These are phyloP conservation scores for Xylaria scruposa DNA, from an alignment of 495 filamentous ascomycete genomes.

Conservation along the genomic window DNA sequence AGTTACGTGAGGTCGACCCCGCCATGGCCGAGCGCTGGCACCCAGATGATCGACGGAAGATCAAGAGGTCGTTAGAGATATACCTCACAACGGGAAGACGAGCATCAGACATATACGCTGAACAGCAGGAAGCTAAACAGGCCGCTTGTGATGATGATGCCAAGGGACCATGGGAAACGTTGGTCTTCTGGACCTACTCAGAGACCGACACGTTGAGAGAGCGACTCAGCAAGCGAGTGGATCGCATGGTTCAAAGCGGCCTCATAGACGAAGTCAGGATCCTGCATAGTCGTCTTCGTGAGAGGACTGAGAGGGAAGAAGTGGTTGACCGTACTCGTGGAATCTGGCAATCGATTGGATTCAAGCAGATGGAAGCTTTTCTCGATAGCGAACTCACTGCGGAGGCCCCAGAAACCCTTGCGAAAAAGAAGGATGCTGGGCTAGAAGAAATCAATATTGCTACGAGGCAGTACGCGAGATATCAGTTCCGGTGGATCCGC, in stretches of 20 bases:
- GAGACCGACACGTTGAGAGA: conserved; percentile 66
- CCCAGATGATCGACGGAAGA: conserved; percentile 88
- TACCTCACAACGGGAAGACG: conserved; percentile 77
- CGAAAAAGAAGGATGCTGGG: conserved; percentile 42
- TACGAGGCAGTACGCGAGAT: conserved; percentile 85
- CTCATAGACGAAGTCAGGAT: conserved; percentile 69
- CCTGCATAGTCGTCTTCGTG: conserved; percentile 62
- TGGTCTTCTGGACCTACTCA: conserved; percentile 90
- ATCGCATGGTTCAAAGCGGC: conserved; percentile 80
- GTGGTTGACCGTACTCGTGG: conserved; percentile 74
- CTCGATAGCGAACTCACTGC: conserved; percentile 58
- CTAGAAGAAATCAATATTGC: conserved; percentile 70
- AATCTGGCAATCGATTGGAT: conserved; percentile 96
- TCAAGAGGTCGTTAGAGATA: conserved; percentile 87
- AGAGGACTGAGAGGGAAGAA: conserved; percentile 55
- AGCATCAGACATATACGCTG: conserved; percentile 87
- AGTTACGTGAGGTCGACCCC: conserved; percentile 82
- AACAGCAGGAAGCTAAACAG: conserved; percentile 60
- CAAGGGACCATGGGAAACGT: conserved; percentile 61
- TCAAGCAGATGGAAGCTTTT: conserved; percentile 84
- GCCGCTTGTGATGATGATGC: background rate
- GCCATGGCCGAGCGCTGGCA: conserved; percentile 92
- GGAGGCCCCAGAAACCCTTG: conserved; percentile 43
- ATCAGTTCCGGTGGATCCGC: conserved; percentile 85
- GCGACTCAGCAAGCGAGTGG: conserved; percentile 77